These are phyloP conservation scores for Malassezia japonica DNA, from an alignment of 1,284 basidiomycete species.

Conservation along the genomic window DNA sequence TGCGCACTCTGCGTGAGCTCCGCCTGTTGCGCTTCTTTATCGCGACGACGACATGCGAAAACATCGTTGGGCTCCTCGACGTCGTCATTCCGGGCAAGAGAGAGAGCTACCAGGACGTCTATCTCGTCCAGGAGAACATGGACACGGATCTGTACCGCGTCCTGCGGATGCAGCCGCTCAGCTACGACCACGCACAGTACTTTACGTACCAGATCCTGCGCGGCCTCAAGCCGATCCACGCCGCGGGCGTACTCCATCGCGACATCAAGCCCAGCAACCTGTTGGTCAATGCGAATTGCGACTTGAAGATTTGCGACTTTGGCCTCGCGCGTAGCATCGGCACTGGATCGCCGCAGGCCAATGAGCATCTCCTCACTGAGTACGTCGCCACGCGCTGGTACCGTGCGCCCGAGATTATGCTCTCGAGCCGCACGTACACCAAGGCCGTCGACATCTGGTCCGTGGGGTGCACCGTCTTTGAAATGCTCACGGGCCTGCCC, in stretches of 20 bases:
- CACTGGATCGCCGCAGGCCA: conserved; percentile 11
- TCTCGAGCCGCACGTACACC: conserved; percentile 34
- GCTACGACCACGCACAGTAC: conserved; percentile 29
- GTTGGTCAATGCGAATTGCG: conserved; percentile 90
- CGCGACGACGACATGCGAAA: conserved; percentile 18
- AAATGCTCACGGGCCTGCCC: conserved; percentile 88
- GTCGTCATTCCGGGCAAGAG: conserved; percentile 25
- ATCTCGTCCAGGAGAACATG: conserved; percentile 65
- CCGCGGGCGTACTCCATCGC: conserved; percentile 85
- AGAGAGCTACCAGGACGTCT: conserved; percentile 29
- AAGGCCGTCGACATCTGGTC: conserved; percentile 59
- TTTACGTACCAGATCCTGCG: conserved; percentile 67
- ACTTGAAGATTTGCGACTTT: conserved; percentile 54
- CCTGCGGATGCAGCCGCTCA: conserved; percentile 68
- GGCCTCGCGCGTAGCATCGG: conserved; percentile 24
- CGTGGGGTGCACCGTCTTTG: conserved; percentile 89
- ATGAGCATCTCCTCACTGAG: conserved; percentile 39
- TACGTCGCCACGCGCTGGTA: conserved; percentile 40
- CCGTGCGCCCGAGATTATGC: conserved; percentile 36
- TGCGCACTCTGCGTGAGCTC: conserved; percentile 22
- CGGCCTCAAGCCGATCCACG: conserved; percentile 83
- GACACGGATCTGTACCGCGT: conserved; percentile 74
- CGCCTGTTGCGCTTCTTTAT: conserved; percentile 19
- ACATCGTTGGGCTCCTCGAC: conserved; percentile 28
- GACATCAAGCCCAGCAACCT: conserved; percentile 92